Conservation (phyloP, 805 yeast genomes). For the Cyberlindnera americana region DNA sequence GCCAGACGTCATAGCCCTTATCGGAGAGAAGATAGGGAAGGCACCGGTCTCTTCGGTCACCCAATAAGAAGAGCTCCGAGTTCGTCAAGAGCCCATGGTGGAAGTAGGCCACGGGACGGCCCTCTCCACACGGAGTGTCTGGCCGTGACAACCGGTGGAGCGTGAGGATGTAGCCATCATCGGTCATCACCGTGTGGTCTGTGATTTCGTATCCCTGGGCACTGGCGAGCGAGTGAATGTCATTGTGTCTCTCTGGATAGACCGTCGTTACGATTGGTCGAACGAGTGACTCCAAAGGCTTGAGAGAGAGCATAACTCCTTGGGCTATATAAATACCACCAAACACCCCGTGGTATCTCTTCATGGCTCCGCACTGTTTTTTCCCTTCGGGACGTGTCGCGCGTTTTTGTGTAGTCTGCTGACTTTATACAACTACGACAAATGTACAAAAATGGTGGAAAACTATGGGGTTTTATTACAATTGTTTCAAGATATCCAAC, state of each 20-base stretch:
- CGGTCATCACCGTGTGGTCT: slow-evolving; percentile 63
- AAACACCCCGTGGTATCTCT: no score
- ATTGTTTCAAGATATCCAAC: slow-evolving; percentile 9
- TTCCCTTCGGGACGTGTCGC: no score
- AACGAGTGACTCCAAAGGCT: background rate
- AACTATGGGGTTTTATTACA: no score
- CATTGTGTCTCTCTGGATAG: slow-evolving; percentile 6
- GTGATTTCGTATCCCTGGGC: slow-evolving; percentile 64
- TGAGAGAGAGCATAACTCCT: no score
- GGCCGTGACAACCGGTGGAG: no score
- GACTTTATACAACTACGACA: no score
- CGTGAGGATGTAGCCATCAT: slow-evolving; percentile 66
- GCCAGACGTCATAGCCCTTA: slow-evolving; percentile 89
- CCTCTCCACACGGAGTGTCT: slow-evolving; percentile 27
- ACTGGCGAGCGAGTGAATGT: slow-evolving; percentile 5
- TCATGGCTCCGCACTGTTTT: no score
- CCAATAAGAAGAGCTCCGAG: slow-evolving; percentile 54
- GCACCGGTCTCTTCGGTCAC: slow-evolving; percentile 41
- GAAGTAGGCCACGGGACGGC: slow-evolving; percentile 54
- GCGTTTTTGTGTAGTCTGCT: no score
- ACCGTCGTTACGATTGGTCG: slow-evolving; percentile 5
- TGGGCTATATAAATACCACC: no score
- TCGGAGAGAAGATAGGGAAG: slow-evolving; percentile 75
- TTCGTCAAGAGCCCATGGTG: slow-evolving; percentile 84
- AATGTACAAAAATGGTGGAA: no score